Evolutionary conservation across 257 asterid species (phyloP).

Genomic region (Solanum medicagineum): DNA sequence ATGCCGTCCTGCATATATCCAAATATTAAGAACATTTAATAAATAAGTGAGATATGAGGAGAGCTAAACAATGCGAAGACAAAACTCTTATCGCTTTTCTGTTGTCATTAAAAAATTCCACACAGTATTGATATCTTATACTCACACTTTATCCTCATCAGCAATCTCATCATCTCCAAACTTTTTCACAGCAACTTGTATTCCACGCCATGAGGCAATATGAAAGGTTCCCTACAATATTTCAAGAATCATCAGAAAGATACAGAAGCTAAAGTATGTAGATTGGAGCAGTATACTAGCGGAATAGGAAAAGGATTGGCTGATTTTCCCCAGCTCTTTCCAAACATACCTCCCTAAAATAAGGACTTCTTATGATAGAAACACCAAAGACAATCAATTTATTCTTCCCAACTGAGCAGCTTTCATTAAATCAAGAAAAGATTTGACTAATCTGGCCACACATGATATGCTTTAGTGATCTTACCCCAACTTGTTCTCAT

Average conservation of each 20-base stretch:
- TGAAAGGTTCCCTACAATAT: constrained; percentile 62
- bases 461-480: background rate
- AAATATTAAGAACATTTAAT: background rate
- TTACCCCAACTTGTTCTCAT: background rate
- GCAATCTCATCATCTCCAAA: constrained; percentile 62
- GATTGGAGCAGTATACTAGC: background rate
- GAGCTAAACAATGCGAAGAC: background rate
- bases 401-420: background rate
- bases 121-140: constrained; percentile 1
- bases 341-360: background rate
- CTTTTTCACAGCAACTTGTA: constrained; percentile 78
- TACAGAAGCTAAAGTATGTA: background rate
- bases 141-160: constrained; percentile 87
- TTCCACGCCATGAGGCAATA: constrained; percentile 86
- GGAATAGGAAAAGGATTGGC: background rate
- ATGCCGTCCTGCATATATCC: constrained; percentile 49
- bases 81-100: background rate
- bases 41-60: background rate
- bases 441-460: background rate
- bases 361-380: background rate
- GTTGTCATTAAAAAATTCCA: background rate
- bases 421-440: background rate
- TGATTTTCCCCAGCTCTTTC: background rate
- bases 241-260: background rate
- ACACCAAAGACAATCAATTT: background rate